Evolutionary conservation across 2,329 filamentous ascomycete species (phyloP).

Genomic region (Grosmannia penicillata): DNA sequence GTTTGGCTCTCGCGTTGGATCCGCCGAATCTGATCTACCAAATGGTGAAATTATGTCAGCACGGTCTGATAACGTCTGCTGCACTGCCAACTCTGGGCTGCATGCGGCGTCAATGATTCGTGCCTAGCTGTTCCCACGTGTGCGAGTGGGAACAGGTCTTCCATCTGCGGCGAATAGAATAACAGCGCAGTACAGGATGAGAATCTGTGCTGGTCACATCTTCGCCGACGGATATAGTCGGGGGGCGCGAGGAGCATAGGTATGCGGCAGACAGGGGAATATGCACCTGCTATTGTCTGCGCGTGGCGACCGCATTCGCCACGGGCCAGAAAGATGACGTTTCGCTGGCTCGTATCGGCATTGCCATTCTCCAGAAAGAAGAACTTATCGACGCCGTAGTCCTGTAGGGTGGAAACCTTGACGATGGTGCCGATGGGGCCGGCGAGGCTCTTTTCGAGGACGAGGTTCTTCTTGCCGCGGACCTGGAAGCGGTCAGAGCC

Average conservation of each 20-base stretch:
- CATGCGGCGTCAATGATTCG: too few species aligned
- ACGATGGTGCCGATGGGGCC: slow-evolving; percentile 82
- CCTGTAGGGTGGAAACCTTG: slow-evolving; percentile 88
- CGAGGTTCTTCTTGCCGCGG: slow-evolving; percentile 95
- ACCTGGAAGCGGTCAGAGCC: slow-evolving; percentile 41
- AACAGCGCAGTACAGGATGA: background rate
- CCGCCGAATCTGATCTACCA: slow-evolving; percentile 73
- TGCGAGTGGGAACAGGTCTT: background rate
- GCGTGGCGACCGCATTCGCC: slow-evolving; percentile 80
- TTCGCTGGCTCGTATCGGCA: slow-evolving; percentile 84
- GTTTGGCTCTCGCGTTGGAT: slow-evolving; percentile 76
- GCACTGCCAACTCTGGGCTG: background rate
- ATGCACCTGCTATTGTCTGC: slow-evolving; percentile 75
- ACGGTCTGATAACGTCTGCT: slow-evolving; percentile 27
- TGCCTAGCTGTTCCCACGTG: background rate
- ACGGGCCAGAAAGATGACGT: slow-evolving; percentile 84
- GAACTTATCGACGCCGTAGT: slow-evolving; percentile 95
- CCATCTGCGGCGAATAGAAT: background rate
- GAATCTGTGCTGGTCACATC: too few species aligned
- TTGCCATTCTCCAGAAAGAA: slow-evolving; percentile 96
- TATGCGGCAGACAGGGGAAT: background rate
- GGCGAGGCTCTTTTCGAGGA: slow-evolving; percentile 81
- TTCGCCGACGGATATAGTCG: too few species aligned
- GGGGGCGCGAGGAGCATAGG: background rate
- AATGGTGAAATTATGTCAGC: slow-evolving; percentile 33